Evolutionary conservation across 177 flowering plant genomes (phyloP).

Genomic region (Vitis hybrid): DNA sequence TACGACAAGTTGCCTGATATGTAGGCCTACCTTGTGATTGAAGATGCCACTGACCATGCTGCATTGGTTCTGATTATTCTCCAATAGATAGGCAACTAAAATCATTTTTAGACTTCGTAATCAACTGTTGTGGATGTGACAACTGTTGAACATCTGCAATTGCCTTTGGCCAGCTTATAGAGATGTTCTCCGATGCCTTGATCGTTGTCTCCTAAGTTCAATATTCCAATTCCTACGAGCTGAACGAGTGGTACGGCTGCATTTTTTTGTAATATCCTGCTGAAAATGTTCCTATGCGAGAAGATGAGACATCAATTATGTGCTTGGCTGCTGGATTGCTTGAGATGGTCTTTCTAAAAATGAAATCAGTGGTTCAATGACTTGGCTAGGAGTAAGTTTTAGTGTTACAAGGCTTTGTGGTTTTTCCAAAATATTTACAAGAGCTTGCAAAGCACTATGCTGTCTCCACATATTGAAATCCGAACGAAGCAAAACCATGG

Average conservation of each 20-base stretch:
- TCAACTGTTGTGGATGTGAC: no score
- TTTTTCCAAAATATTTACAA: conserved; percentile 71
- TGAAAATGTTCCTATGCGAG: conserved; percentile 81
- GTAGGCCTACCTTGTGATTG: no score
- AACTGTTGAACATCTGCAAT: conserved; percentile 55
- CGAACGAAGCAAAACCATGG: conserved; percentile 55
- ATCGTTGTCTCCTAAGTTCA: conserved; percentile 72
- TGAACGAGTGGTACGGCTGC: conserved; percentile 85
- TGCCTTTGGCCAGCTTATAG: conserved; percentile 33
- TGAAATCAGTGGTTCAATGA: conserved; percentile 71
- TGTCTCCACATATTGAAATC: conserved; percentile 81
- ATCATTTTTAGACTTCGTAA: no score
- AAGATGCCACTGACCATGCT: no score
- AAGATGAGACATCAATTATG: conserved; percentile 73
- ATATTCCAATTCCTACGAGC: conserved; percentile 83
- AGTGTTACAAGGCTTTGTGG: conserved; percentile 25
- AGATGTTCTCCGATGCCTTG: conserved; percentile 65
- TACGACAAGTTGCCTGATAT: no score
- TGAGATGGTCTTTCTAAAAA: conserved; percentile 82
- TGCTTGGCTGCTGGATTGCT: conserved; percentile 85
- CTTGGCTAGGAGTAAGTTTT: conserved; percentile 76
- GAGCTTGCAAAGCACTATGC: conserved; percentile 89
- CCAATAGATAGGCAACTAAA: no score
- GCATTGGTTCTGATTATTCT: no score
- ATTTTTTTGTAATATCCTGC: conserved; percentile 15